A percentile compares a stretch with the other conserved stretches of the same genome.
These are phyloP conservation scores for Pouteria glomerata DNA, from an alignment of 148 eudicot genomes.

Conservation along the genomic window DNA sequence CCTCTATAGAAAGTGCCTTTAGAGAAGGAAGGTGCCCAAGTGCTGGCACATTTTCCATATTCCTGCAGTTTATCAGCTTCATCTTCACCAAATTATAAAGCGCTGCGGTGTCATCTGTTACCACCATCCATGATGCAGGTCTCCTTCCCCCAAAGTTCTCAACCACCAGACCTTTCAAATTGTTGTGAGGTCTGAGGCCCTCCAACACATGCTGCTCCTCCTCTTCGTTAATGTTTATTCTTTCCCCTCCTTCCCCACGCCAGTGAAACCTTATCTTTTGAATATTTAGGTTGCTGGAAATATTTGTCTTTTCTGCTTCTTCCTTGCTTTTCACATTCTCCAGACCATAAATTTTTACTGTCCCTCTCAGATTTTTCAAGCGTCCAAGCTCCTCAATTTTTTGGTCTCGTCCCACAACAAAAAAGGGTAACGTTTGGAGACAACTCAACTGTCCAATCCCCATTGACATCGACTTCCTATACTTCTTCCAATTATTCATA, in stretches of 20 bases:
- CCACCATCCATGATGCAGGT: not conserved
- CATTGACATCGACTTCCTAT: not conserved
- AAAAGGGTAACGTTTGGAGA: not conserved
- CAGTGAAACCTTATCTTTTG: not conserved
- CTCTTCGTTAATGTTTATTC: no score
- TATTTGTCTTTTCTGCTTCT: not conserved
- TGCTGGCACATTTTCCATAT: not conserved
- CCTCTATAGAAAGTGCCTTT: not conserved
- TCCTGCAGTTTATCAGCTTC: not conserved
- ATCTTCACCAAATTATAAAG: slow-evolving; percentile 2
- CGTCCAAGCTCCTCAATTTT: not conserved
- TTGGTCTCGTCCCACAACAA: not conserved
- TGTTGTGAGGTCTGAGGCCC: not conserved
- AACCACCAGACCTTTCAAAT: not conserved
- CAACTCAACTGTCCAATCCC: not conserved
- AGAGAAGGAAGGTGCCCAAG: not conserved
- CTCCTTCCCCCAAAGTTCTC: no score
- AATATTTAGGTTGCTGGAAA: not conserved
- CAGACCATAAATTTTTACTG: not conserved
- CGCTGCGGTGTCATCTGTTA: not conserved
- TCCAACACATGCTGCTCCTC: not conserved
- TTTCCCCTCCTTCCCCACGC: not conserved
- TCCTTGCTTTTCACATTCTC: not conserved
- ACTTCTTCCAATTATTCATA: not conserved
- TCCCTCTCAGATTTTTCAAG: no score